phyloP scores from a whole-genome alignment of 2,329 filamentous ascomycete genomes.

The Sclerotiophoma versabilis region DNA sequence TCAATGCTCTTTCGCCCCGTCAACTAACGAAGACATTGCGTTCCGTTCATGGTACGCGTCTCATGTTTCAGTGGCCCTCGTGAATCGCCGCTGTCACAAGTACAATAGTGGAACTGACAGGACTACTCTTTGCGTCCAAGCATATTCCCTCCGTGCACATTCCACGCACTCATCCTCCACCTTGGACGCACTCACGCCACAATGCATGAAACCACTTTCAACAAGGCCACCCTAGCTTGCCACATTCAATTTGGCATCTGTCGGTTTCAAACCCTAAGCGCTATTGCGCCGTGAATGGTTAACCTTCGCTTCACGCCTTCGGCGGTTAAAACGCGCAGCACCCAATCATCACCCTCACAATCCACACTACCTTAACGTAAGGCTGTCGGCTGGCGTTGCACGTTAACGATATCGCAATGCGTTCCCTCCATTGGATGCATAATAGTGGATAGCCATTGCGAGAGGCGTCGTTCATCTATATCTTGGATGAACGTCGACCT shows the following conservation, averaged over 20 bases:
- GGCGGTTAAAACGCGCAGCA: constrained; percentile 31
- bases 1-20: neutral
- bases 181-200: neutral
- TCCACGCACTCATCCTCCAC: constrained; percentile 2
- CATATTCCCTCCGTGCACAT: constrained; percentile 7
- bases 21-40: neutral
- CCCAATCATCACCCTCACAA: constrained; percentile 23
- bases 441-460: constrained; percentile 8
- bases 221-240: constrained; percentile 19
- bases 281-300: constrained; percentile 41
- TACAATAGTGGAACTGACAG: constrained; percentile 3
- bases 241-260: constrained; percentile 19
- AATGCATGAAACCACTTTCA: constrained; percentile 11
- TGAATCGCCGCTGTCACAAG: constrained; percentile 7
- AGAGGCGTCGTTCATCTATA: constrained; percentile 29
- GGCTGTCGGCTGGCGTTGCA: constrained; percentile 25
- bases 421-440: constrained; percentile 29
- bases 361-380: constrained; percentile 12
- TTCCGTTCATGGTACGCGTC: constrained; percentile 6
- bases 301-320: constrained; percentile 27
- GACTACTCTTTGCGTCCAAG: neutral
- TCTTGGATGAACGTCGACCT: constrained; percentile 27
- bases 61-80: constrained; percentile 12
- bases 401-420: constrained; percentile 27
- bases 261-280: constrained; percentile 39